Evolutionary conservation across 306 rosid genomes (phyloP).

Genomic region (Cucumis melo): DNA sequence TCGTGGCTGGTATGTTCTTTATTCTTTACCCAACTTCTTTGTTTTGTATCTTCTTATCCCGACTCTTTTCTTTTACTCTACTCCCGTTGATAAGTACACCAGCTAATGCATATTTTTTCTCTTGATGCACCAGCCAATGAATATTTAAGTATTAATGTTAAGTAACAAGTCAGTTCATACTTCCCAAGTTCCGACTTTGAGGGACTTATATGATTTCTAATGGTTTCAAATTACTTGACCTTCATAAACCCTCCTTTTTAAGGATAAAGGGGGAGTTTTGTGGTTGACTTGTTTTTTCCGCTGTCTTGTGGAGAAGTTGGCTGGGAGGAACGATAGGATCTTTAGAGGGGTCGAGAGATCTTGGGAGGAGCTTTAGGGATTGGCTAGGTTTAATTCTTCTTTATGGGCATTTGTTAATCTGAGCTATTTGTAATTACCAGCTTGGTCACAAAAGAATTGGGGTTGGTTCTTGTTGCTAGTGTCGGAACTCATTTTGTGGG

Average conservation of each 20-base stretch:
- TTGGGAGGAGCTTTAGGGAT: background rate
- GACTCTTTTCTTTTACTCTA: background rate
- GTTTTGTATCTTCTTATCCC: background rate
- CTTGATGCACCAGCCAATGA: background rate
- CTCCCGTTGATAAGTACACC: background rate
- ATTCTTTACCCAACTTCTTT: background rate
- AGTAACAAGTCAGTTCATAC: background rate
- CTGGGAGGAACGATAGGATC: background rate
- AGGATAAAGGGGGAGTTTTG: background rate
- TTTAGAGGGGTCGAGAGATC: background rate
- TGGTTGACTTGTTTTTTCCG: background rate
- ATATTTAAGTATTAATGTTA: background rate
- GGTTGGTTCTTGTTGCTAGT: background rate
- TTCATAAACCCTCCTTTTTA: background rate
- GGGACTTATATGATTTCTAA: background rate
- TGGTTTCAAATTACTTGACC: background rate
- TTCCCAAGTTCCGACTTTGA: background rate
- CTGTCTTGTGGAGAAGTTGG: background rate
- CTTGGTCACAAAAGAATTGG: background rate
- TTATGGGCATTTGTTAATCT: background rate
- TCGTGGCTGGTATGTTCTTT: constrained; percentile 61
- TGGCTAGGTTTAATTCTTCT: background rate
- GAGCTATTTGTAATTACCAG: background rate
- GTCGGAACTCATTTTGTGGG: background rate
- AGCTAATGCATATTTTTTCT: background rate